Conservation (phyloP, 1,284 basidiomycete genomes). For the Sporisorium scitamineum region DNA sequence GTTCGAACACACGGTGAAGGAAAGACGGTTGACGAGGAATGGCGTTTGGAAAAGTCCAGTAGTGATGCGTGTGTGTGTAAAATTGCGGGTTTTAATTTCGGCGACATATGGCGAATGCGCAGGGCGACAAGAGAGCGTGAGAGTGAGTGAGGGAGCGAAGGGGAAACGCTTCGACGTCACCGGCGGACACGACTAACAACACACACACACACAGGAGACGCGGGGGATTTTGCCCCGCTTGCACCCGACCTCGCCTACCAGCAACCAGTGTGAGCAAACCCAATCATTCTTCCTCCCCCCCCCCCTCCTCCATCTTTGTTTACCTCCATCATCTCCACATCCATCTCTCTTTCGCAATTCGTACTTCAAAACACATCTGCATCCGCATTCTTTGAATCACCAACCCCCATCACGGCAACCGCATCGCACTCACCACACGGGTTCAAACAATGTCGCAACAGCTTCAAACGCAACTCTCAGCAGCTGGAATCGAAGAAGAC, state of each 20-base stretch:
- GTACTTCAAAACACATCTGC: too few relatives aligned
- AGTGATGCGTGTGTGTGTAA: too few relatives aligned
- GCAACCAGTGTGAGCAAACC: too few relatives aligned
- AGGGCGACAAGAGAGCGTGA: neutral
- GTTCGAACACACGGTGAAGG: too few relatives aligned
- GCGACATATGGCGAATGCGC: neutral
- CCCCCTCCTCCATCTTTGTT: neutral
- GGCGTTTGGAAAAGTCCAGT: too few relatives aligned
- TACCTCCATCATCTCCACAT: neutral
- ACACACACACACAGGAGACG: neutral
- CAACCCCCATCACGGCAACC: too few relatives aligned
- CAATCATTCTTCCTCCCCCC: constrained; percentile 7
- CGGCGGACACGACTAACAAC: neutral
- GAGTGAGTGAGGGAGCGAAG: neutral
- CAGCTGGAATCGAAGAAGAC: constrained; percentile 45
- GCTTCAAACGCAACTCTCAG: constrained; percentile 20
- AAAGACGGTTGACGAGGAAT: too few relatives aligned
- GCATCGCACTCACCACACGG: too few relatives aligned
- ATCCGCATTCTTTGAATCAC: too few relatives aligned
- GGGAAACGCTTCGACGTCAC: constrained; percentile 12
- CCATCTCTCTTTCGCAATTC: too few relatives aligned
- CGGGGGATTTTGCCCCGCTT: constrained; percentile 22
- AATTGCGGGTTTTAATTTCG: neutral
- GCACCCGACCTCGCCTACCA: constrained; percentile 16
- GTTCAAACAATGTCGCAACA: constrained; percentile 46